Evolutionary conservation across 768 basidiomycete species (phyloP).

Genomic region (Mycena galericulata): DNA sequence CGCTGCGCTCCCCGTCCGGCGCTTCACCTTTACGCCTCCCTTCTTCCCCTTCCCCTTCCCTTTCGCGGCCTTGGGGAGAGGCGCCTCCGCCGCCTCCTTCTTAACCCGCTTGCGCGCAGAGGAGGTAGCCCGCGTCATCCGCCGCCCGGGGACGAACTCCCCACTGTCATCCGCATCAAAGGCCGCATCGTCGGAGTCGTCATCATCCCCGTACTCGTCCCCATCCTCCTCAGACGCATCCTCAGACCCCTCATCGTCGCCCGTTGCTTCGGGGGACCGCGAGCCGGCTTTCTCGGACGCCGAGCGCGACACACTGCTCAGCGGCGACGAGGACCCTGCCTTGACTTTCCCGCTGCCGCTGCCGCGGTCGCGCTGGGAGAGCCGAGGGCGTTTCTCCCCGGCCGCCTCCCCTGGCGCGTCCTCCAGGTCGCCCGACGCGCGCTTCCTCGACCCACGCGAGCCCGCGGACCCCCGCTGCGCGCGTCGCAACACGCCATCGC

Average conservation of each 20-base stretch:
- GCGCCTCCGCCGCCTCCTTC: neutral
- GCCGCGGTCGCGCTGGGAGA: neutral
- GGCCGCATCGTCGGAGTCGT: constrained; percentile 1
- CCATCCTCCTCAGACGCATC: neutral
- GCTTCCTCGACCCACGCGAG: neutral
- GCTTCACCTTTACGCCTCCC: neutral
- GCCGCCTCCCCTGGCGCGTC: neutral
- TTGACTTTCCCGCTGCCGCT: neutral
- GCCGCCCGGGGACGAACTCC: constrained; percentile 31
- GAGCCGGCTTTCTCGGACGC: neutral
- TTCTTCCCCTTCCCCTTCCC: neutral
- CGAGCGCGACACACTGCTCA: neutral
- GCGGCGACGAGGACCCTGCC: no score
- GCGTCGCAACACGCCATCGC: neutral
- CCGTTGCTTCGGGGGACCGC: no score
- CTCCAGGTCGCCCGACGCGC: neutral
- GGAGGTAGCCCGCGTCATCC: no score
- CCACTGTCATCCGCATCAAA: constrained; percentile 25
- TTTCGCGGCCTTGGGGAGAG: constrained; percentile 7
- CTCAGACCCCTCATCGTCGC: neutral
- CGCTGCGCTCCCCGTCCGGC: constrained; percentile 32
- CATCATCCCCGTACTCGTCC: neutral
- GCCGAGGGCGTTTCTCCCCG: constrained; percentile 3
- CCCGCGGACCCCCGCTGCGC: neutral
- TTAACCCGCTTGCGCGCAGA: neutral